phyloP scores from a whole-genome alignment of 441 rosid species.

The Aleurites moluccanus region DNA sequence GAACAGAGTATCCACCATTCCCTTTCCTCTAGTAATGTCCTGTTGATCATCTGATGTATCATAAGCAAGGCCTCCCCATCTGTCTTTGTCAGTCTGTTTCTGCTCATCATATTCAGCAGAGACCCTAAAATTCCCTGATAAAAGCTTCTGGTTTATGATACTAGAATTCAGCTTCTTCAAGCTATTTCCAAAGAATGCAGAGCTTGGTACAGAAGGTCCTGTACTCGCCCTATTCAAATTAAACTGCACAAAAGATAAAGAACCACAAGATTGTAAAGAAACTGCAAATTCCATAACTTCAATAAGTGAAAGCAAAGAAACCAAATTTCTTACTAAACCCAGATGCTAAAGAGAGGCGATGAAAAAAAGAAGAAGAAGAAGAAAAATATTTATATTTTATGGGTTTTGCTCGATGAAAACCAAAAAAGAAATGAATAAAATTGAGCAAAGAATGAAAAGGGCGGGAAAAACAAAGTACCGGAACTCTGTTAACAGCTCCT shows the following conservation, averaged over 20 bases:
- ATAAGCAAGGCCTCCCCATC: conserved; percentile 40
- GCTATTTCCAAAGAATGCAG: conserved; percentile 32
- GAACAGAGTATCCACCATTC: conserved; percentile 50
- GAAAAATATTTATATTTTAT: neutral
- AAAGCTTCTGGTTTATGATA: conserved; percentile 14
- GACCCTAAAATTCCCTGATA: conserved; percentile 27
- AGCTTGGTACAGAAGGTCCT: conserved; percentile 24
- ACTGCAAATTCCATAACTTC: conserved; percentile 16
- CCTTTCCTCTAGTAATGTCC: conserved; percentile 52
- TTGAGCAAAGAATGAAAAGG: neutral
- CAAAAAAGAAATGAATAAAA: neutral
- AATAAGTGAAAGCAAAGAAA: neutral
- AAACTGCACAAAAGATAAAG: conserved; percentile 31
- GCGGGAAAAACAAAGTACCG: conserved; percentile 35
- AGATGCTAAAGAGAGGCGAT: neutral
- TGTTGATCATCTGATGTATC: conserved; percentile 53
- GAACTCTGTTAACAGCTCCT: conserved; percentile 32
- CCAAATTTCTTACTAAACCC: neutral
- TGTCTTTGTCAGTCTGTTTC: conserved; percentile 42
- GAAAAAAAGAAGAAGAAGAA: neutral
- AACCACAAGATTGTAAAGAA: conserved; percentile 13
- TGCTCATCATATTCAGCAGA: conserved; percentile 38
- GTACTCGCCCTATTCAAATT: conserved; percentile 26
- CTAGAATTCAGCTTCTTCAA: conserved; percentile 31
- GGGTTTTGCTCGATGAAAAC: conserved; percentile 18